Base-by-base conservation (phyloP, 768 basidiomycete species). In the Termitomyces sp. region DNA sequence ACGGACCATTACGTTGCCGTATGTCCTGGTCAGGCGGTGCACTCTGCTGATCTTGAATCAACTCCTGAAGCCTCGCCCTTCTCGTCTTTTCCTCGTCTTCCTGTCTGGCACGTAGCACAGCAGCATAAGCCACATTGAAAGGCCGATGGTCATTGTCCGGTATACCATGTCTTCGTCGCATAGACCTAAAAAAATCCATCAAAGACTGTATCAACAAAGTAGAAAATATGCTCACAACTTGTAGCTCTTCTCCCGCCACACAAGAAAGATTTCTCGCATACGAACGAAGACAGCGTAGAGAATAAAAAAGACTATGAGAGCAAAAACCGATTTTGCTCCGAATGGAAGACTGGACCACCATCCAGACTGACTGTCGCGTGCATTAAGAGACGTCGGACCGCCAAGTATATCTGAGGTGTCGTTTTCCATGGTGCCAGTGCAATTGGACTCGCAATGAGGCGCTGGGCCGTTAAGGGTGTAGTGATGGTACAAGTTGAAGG, bases 41-140 rank as follows among this genome's bases (percentile, higher is more conserved):
- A 60, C 70, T 74, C 64, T 72, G 74, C 68, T 72, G 73, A 69
- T 76, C 75, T 62, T 70, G 73, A 61, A 72, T 67, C 67, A 66
- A 70, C 71, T 74, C 76, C 69, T 70, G 73, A 65, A 71, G 76
- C 59, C 67, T 69, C 42, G 60, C 65, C 60, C 60, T 69, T 60
- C 67, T 71, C 62, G 65, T 60, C 31, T 57, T 72, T 53, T 76
- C 75, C 56, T 79, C 80, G 66, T 82, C 76, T 67, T 88, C 83
- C 67, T 84, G 79, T 63, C 83, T 81, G 50, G 81, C 76, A 58
- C 79, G 79, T 63, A 80, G 74, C 43, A 85, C 87, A 60, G 88
- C 89, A 65, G 90, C 83, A 73, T 90, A 91, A n/a, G 92, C 92
- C 64, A 93, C 89, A 71, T 89, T 89, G 80, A 94, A 94, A 12